phyloP scores from a whole-genome alignment of 75 land plant genomes.

The Larix kaempferi region DNA sequence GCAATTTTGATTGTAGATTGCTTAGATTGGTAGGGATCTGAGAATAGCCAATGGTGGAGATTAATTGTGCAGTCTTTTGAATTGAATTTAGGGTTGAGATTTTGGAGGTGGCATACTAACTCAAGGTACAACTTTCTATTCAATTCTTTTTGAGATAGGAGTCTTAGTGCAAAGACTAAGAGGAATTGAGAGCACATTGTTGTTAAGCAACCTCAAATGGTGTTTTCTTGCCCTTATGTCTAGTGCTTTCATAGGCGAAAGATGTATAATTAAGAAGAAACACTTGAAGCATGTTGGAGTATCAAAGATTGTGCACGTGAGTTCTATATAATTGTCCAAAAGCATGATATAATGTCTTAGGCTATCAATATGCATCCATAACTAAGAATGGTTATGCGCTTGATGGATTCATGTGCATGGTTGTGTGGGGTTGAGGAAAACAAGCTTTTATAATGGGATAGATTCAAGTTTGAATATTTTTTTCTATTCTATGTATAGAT shows the following conservation, averaged over 20 bases:
- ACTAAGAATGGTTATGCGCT: too few relatives aligned
- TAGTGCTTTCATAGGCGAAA: conserved; percentile 66
- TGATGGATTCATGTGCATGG: too few relatives aligned
- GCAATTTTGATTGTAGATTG: too few relatives aligned
- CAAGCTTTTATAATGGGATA: too few relatives aligned
- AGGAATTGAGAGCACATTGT: conserved; percentile 1
- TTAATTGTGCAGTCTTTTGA: background rate
- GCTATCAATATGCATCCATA: too few relatives aligned
- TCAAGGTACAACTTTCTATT: background rate
- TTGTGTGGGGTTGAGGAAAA: too few relatives aligned
- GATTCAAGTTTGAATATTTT: background rate
- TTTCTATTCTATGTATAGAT: conserved; percentile 14
- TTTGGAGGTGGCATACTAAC: background rate
- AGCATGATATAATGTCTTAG: too few relatives aligned
- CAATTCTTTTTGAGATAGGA: background rate
- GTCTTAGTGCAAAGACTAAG: background rate
- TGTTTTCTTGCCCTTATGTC: conserved; percentile 61
- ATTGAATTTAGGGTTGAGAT: background rate
- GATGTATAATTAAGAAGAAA: conserved; percentile 81
- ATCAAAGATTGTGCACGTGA: conserved; percentile 55
- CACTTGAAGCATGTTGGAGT: conserved; percentile 73
- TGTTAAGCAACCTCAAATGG: conserved; percentile 66
- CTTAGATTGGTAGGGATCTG: too few relatives aligned
- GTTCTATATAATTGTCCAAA: too few relatives aligned
- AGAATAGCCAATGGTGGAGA: background rate